Percentiles rank a stretch among this genome's conserved stretches.
Conservation (phyloP, 331 rosid genomes). For the Quercus tomentella region DNA sequence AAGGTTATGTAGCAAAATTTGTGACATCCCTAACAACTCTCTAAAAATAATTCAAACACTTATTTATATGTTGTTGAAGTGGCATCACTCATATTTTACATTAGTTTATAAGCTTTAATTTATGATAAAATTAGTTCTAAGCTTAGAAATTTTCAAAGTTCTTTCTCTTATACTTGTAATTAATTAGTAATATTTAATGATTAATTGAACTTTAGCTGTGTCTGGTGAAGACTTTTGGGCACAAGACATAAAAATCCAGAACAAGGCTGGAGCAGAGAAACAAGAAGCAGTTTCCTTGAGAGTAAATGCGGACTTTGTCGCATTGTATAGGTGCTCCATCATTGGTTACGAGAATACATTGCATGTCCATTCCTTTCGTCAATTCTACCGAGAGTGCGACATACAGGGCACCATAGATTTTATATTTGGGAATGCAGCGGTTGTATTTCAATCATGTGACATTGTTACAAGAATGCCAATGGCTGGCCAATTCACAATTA, state of each 20-base stretch:
- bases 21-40: too few relatives aligned
- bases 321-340: conserved; percentile 51
- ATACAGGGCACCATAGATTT: conserved; percentile 67
- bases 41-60: too few relatives aligned
- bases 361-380: conserved; percentile 69
- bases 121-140: too few relatives aligned
- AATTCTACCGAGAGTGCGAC: conserved; percentile 71
- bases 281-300: conserved; percentile 67
- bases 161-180: not conserved
- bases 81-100: too few relatives aligned
- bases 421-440: conserved; percentile 76
- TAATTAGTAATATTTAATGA: not conserved
- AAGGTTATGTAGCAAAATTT: too few relatives aligned
- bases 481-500: conserved; percentile 49
- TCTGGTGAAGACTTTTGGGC: conserved; percentile 77
- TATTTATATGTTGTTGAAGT: too few relatives aligned
- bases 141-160: too few relatives aligned
- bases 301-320: conserved; percentile 61
- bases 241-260: conserved; percentile 54
- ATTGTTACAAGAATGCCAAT: conserved; percentile 52
- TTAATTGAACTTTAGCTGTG: conserved; percentile 31
- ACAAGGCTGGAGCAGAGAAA: conserved; percentile 63
- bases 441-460: conserved; percentile 46
- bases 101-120: too few relatives aligned
- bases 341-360: conserved; percentile 65